Base-by-base conservation (phyloP, 2,329 filamentous ascomycete genomes). In the Endothia cerciana region DNA sequence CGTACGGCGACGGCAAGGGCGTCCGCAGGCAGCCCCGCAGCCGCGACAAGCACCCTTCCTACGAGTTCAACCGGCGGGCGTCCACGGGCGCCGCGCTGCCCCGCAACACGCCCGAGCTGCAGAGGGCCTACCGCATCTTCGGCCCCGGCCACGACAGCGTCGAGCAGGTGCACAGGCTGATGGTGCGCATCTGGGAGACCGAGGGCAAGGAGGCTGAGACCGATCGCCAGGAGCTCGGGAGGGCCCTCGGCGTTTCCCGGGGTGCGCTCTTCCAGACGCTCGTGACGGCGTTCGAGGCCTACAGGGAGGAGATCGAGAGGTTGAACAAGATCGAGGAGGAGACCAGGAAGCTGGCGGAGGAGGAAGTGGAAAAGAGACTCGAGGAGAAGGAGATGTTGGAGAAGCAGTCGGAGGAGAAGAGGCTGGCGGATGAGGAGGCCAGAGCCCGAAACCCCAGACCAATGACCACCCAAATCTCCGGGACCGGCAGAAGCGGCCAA, bases 121-220 rank as follows among this genome's bases (percentile, higher is more conserved):
- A 13, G 47, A 10, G 43, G n/a, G 64, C 64, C 60, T 66, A 66
- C 40, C 64, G 64, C 60, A 56, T 66, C 55, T 66, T 66, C 47
- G 45, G 60, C 38, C 64, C 64, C 10, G 64, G 64, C 6, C 38
- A 45, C 15, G 13, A 17, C 25, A 22, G 36, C n/a, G n/a, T 25
- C 30, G 28, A 63, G 28, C 2, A 13, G 4, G 47, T 63, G 8
- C 36, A 59, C 5, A 8, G 13, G 19, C 19, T 11, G n/a, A 25
- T 45, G 45, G 38, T 25, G 19, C 25, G 15, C 1, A 1, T 53
- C 4, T 5, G 47, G 1, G 43, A 38, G n/a, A 25, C 6, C 33
- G 6, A 36, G 33, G 6, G 5, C 6, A 36, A 36, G 6, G 33
- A 36, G 33, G 33, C 22, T 3, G 19, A 53, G 3, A 17, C 30